These are phyloP conservation scores for Elaeis oleifera DNA, from an alignment of 202 grass and related monocot species.

Conservation along the genomic window DNA sequence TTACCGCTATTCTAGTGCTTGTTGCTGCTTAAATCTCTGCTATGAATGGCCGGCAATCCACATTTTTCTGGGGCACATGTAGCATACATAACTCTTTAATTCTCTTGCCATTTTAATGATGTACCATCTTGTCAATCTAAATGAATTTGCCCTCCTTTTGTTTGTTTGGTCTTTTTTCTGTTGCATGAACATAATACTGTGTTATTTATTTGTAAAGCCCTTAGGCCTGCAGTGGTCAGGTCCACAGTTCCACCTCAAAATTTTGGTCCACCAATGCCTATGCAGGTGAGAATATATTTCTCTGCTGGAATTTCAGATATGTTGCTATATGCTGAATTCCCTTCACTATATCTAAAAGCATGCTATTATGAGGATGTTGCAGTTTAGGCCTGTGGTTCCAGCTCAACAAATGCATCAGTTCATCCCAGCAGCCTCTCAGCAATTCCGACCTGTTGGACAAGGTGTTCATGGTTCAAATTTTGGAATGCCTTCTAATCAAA, in stretches of 20 bases:
- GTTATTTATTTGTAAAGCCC: slow-evolving; percentile 34
- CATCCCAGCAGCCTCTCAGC: slow-evolving; percentile 49
- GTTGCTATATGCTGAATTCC: slow-evolving; percentile 16
- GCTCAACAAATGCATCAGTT: slow-evolving; percentile 50
- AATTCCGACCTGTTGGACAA: slow-evolving; percentile 64
- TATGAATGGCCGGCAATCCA: slow-evolving; percentile 65
- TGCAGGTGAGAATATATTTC: slow-evolving; percentile 50
- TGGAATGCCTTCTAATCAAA: slow-evolving; percentile 14
- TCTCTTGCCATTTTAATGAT: not conserved
- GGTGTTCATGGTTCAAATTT: slow-evolving; percentile 28
- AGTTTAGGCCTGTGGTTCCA: slow-evolving; percentile 54
- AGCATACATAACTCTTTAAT: not conserved
- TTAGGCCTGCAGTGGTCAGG: slow-evolving; percentile 55
- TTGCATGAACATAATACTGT: not conserved
- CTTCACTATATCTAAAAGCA: slow-evolving; percentile 7
- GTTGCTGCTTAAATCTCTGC: too few relatives aligned
- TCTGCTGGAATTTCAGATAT: not conserved
- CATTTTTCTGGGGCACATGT: slow-evolving; percentile 60
- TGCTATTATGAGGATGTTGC: slow-evolving; percentile 23
- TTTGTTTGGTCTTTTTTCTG: slow-evolving; percentile 2
- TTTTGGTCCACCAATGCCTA: slow-evolving; percentile 61
- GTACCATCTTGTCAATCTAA: not conserved
- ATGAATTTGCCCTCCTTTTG: not conserved
- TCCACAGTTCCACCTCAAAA: slow-evolving; percentile 56
- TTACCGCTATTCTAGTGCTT: too few relatives aligned